These are phyloP conservation scores for Gastrolobium villosum DNA, from an alignment of 306 rosid genomes.

Conservation along the genomic window DNA sequence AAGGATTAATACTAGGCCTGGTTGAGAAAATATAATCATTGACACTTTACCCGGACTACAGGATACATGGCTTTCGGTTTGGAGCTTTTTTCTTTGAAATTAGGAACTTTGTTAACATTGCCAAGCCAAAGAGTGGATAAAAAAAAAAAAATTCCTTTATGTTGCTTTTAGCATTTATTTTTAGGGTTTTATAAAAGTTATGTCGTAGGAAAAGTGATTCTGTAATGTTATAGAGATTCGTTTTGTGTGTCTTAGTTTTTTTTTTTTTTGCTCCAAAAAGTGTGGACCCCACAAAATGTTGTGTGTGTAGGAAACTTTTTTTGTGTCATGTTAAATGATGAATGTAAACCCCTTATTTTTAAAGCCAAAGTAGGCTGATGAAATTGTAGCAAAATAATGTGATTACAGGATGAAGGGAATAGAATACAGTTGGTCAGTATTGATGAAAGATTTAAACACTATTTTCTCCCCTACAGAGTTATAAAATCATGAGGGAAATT, in stretches of 20 bases:
- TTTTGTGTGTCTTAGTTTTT: too few relatives aligned
- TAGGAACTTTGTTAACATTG: conserved; percentile 17
- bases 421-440: not conserved
- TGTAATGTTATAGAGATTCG: too few relatives aligned
- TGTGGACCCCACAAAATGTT: too few relatives aligned
- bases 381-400: conserved; percentile 8
- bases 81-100: conserved; percentile 26
- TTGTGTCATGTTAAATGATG: too few relatives aligned
- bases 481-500: not conserved
- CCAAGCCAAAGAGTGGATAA: not conserved
- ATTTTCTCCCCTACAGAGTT: conserved; percentile 20
- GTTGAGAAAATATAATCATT: conserved; percentile 14
- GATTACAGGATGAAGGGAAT: not conserved
- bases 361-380: conserved; percentile 7
- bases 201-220: too few relatives aligned
- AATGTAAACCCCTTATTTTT: too few relatives aligned
- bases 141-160: not conserved
- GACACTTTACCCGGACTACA: not conserved
- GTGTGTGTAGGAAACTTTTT: too few relatives aligned
- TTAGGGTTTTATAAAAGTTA: too few relatives aligned
- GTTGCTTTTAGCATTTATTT: conserved; percentile 7
- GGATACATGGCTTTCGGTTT: conserved; percentile 1
- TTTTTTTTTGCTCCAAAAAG: too few relatives aligned
- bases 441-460: conserved; percentile 35
- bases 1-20: not conserved